Evolutionary conservation across 805 yeast species (phyloP).

Genomic region (Nakazawaea ambrosiae): DNA sequence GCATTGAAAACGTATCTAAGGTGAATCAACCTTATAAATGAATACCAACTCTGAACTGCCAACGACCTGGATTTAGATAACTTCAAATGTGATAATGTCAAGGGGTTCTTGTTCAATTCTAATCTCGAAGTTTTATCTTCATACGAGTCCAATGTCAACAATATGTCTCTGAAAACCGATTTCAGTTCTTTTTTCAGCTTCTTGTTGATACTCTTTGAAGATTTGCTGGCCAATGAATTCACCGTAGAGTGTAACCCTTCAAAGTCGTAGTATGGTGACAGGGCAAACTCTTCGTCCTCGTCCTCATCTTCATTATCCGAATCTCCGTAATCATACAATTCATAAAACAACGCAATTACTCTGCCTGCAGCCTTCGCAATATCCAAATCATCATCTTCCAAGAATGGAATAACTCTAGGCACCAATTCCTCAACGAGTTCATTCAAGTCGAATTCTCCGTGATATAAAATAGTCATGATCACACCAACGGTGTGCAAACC

Average conservation of each 20-base stretch:
- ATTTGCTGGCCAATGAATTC: constrained; percentile 37
- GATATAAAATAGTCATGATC: constrained; percentile 34
- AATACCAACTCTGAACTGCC: constrained; percentile 43
- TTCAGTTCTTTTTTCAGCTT: constrained; percentile 55
- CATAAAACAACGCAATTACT: constrained; percentile 49
- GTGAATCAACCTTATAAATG: constrained; percentile 39
- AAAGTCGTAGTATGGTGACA: constrained; percentile 47
- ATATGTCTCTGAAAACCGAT: constrained; percentile 53
- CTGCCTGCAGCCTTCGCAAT: constrained; percentile 49
- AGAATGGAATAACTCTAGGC: constrained; percentile 32
- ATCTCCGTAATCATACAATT: constrained; percentile 39
- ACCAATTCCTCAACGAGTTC: constrained; percentile 33
- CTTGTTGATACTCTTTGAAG: constrained; percentile 52
- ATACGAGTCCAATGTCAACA: constrained; percentile 37
- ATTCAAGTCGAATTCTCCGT: constrained; percentile 29
- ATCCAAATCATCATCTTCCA: constrained; percentile 36
- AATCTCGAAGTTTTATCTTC: constrained; percentile 25
- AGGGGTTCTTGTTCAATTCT: constrained; percentile 22
- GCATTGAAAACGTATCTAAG: constrained; percentile 46
- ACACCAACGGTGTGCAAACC: constrained; percentile 40
- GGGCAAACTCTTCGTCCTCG: constrained; percentile 33
- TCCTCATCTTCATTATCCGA: constrained; percentile 30
- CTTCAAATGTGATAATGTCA: constrained; percentile 26
- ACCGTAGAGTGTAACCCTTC: constrained; percentile 36
- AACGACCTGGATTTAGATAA: constrained; percentile 38